Evolutionary conservation across 345 rosid species (phyloP), one percentile per base, ranked within the genome.

Genomic region (Citrus reticulata): DNA sequence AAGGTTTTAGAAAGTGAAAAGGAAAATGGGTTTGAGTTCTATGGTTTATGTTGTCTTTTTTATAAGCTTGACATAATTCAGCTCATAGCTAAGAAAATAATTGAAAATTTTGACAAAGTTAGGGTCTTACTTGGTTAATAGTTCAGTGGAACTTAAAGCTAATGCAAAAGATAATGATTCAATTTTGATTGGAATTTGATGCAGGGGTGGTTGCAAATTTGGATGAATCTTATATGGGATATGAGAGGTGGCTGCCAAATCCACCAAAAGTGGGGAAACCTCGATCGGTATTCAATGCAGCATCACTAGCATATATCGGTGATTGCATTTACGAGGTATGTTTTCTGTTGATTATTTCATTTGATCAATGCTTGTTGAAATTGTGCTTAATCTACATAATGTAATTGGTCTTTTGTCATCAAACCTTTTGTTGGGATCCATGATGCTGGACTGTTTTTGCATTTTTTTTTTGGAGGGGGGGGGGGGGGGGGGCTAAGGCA

Each of bases 241-340:
- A 83, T n/a, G 93, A 89, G 25, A 76, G 32, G 77, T 91, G 92
- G 95, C 40, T 90, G 82, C 93, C 92, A 1, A 78, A 75, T 42
- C 87, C 92, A 19, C 95, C 95, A 1, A 87, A 87, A 82, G 91
- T 91, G 22, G 90, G 85, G 84, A 91, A 91, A 88, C 92, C 95
- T 77, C 89, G 91, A 35, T 87, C 91, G 0, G 83, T 83, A 8
- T 90, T 68, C 76, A 89, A 90, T 34, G 86, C 88, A 2, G 86
- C 89, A 1, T 70, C 79, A 14, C 67, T 86, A 32, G 89, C 91
- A 16, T 86, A 85, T 58, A 76, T 88, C 10, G 97, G 97, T 67
- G 98, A 95, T 83, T 86, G 96, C 57, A 86, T 93, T 71, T 93
- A 88, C 25, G 96, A 95, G 96, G 99, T 93, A 35, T 19, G 80